Percentiles rank a stretch among this genome's conserved stretches.
Conservation (phyloP, 1,284 basidiomycete species). For the Pseudozyma thailandica region DNA sequence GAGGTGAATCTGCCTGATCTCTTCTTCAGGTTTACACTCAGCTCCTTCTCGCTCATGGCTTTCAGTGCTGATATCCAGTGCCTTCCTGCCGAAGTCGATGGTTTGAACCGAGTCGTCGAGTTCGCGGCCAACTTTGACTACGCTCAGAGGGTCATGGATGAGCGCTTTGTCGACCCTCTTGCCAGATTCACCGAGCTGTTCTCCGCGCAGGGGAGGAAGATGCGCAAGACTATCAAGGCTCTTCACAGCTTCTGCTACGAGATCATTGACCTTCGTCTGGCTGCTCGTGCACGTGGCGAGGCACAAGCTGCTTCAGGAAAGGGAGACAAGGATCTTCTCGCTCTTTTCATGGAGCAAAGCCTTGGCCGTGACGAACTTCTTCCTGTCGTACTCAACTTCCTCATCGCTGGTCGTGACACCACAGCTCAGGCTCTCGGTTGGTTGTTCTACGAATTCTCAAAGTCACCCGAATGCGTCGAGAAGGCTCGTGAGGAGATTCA, state of each 20-base stretch:
- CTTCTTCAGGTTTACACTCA: slow-evolving; percentile 57
- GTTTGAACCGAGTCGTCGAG: slow-evolving; percentile 53
- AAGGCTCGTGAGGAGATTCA: slow-evolving; percentile 47
- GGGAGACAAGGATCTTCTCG: slow-evolving; percentile 65
- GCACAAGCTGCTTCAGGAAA: slow-evolving; percentile 36
- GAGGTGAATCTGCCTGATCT: slow-evolving; percentile 53
- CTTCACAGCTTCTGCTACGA: slow-evolving; percentile 47
- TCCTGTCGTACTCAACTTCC: slow-evolving; percentile 57
- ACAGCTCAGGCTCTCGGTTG: slow-evolving; percentile 58
- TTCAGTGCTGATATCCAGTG: slow-evolving; percentile 49
- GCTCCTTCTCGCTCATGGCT: slow-evolving; percentile 56
- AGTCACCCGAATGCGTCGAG: slow-evolving; percentile 35
- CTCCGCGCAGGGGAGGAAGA: slow-evolving; percentile 36
- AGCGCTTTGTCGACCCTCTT: slow-evolving; percentile 48
- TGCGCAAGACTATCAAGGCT: slow-evolving; percentile 40
- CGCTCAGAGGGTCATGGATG: slow-evolving; percentile 61
- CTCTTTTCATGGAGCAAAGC: slow-evolving; percentile 70
- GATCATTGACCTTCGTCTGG: slow-evolving; percentile 52
- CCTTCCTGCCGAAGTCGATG: slow-evolving; percentile 39
- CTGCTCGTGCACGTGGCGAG: slow-evolving; percentile 27
- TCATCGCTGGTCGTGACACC: slow-evolving; percentile 59
- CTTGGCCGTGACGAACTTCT: slow-evolving; percentile 62
- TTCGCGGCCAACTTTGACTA: slow-evolving; percentile 67
- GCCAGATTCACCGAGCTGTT: slow-evolving; percentile 50
- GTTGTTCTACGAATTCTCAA: slow-evolving; percentile 54